Evolutionary conservation across 495 filamentous ascomycete species (phyloP).

Genomic region (Podospora comata): DNA sequence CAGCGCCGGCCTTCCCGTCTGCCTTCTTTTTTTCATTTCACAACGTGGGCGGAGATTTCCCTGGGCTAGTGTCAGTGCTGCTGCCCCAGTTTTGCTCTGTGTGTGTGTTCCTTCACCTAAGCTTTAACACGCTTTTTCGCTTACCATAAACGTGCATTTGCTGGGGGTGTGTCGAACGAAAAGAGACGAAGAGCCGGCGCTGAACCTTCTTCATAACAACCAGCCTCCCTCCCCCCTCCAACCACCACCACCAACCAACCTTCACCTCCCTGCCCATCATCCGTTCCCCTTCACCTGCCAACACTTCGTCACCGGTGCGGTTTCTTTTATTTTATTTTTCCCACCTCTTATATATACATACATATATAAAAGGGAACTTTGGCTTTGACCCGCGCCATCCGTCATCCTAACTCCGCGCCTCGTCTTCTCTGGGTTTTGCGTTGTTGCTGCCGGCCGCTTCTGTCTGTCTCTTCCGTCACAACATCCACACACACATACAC

Average conservation of each 20-base stretch:
- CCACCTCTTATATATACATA: no score
- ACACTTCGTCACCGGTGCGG: no score
- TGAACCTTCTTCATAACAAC: slow-evolving; percentile 23
- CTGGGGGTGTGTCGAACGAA: no score
- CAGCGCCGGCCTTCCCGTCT: slow-evolving; percentile 10
- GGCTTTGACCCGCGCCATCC: slow-evolving; percentile 12
- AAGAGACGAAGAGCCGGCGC: slow-evolving; percentile 14
- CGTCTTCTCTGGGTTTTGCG: neutral
- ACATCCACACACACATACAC: no score
- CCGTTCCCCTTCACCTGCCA: neutral
- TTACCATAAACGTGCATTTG: neutral
- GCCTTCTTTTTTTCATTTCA: slow-evolving; percentile 23
- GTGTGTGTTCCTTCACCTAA: slow-evolving; percentile 21
- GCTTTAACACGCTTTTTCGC: slow-evolving; percentile 18
- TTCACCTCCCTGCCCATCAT: slow-evolving; percentile 8
- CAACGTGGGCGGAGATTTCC: slow-evolving; percentile 26
- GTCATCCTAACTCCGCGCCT: slow-evolving; percentile 19
- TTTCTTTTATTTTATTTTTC: no score
- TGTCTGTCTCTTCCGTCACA: no score
- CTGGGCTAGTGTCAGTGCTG: slow-evolving; percentile 20
- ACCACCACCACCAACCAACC: no score
- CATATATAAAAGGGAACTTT: no score
- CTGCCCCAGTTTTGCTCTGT: no score
- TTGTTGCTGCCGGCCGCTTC: no score
- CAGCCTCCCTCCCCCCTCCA: slow-evolving; percentile 2